Evolutionary conservation across 108 stramenopile genomes (phyloP), one percentile per base, ranked within the genome.

Genomic region (Heterococcus sp.): DNA sequence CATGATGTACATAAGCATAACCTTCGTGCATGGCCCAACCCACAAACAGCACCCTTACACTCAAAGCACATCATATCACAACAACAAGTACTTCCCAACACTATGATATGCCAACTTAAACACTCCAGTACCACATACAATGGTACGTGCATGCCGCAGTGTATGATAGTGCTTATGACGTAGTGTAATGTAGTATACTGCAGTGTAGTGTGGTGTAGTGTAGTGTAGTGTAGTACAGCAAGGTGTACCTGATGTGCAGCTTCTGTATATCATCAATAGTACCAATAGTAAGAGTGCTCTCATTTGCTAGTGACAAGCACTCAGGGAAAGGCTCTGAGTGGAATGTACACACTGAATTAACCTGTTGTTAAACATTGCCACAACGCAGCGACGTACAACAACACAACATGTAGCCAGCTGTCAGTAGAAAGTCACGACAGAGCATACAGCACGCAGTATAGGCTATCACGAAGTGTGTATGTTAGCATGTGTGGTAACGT

Each of bases 211-310:
- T 71, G 31, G 66, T 80, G 78, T 14, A 70, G 8, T 14, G 4
- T 71, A 31, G 66, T 80, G 78, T 14, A 70, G 71, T 72, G 35
- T 72, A 69, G 34, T 68, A 37, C n/a, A n/a, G 71, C 78, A 46
- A 80, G 71, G 34, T 68, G 40, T 39, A 98, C 93, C 30, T 93
- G 92, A 99, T 92, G 87, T 99, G 96, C 73, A 99, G 92, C 86
- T 95, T 97, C 87, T 99, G 95, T 74, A 99, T 95, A 76, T 95
- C 93, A 82, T 99, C 96, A 68, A 97, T 95, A 34, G 93, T 93
- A 3, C 98, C 98, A 64, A 99, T 87, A 40, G 93, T 88, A 40
- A 99, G 84, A 58, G 85, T 89, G 28, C 82, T 81, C 74, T 96
- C 95, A 39, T 95, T 93, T 14, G 95, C 91, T 28, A 99, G 84